Evolutionary conservation across 768 basidiomycete species (phyloP).

Genomic region (Tremella mesenterica): DNA sequence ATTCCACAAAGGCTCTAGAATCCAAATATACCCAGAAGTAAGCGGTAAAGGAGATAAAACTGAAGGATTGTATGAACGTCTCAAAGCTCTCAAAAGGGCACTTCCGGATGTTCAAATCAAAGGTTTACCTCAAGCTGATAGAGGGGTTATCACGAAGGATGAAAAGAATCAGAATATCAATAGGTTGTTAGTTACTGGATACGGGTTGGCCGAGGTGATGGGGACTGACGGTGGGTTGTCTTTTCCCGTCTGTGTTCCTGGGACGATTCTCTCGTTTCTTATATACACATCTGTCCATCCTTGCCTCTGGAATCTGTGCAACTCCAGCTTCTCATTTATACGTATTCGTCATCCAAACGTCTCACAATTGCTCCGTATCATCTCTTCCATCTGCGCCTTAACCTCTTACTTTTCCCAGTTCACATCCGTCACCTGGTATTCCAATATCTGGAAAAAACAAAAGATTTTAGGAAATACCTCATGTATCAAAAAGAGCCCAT

Average conservation of each 20-base stretch:
- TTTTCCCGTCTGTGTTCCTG: too few species aligned
- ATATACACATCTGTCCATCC: too few species aligned
- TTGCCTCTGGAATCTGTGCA: too few species aligned
- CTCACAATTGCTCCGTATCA: too few species aligned
- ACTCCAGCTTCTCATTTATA: too few species aligned
- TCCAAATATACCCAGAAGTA: conserved; percentile 46
- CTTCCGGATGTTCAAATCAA: conserved; percentile 84
- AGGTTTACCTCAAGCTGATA: conserved; percentile 78
- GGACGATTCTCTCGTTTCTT: too few species aligned
- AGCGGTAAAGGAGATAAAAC: conserved; percentile 29
- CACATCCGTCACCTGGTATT: too few species aligned
- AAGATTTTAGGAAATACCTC: too few species aligned
- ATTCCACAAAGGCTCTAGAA: conserved; percentile 41
- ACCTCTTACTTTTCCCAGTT: too few species aligned
- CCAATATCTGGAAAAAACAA: too few species aligned
- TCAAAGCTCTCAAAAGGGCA: conserved; percentile 76
- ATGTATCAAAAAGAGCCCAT: not conserved
- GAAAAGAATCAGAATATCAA: conserved; percentile 83
- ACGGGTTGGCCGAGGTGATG: conserved; percentile 95
- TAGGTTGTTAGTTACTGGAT: conserved; percentile 90
- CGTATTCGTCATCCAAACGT: too few species aligned
- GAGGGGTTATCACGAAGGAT: conserved; percentile 93
- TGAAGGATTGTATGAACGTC: conserved; percentile 44
- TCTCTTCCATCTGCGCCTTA: too few species aligned
- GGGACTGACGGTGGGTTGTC: conserved; percentile 68